Percentiles rank a stretch among this genome's conserved stretches.
Conservation (phyloP, 2,329 filamentous ascomycete genomes). For the Chrysosporium queenslandicum region DNA sequence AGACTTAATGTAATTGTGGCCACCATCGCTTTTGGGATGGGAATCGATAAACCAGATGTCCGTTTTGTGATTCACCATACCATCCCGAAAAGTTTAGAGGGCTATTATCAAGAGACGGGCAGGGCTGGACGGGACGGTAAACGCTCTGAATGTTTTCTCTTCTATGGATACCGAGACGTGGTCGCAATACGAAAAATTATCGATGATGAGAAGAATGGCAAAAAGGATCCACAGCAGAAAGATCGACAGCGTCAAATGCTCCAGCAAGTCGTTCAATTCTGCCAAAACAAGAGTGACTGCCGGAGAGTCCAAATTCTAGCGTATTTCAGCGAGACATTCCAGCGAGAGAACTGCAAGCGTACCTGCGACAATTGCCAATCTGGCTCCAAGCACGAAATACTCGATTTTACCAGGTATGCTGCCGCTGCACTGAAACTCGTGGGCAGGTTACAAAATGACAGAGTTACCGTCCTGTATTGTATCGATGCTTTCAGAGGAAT, state of each 20-base stretch:
- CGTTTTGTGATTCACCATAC: slow-evolving; percentile 92
- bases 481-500: slow-evolving; percentile 74
- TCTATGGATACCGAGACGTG: slow-evolving; percentile 72
- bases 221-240: slow-evolving; percentile 49
- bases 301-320: slow-evolving; percentile 75
- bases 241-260: slow-evolving; percentile 78
- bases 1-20: slow-evolving; percentile 82
- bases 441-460: slow-evolving; percentile 25
- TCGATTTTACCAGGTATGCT: slow-evolving; percentile 70
- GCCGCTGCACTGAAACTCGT: slow-evolving; percentile 61
- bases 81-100: slow-evolving; percentile 88
- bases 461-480: slow-evolving; percentile 65
- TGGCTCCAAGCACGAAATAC: slow-evolving; percentile 56
- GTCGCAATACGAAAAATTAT: slow-evolving; percentile 70
- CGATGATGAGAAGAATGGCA: slow-evolving; percentile 41
- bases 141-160: slow-evolving; percentile 79
- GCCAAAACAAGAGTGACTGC: slow-evolving; percentile 80
- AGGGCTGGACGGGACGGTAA: slow-evolving; percentile 86
- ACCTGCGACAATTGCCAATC: slow-evolving; percentile 86
- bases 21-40: slow-evolving; percentile 98
- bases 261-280: slow-evolving; percentile 72
- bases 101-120: slow-evolving; percentile 97
- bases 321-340: slow-evolving; percentile 89
- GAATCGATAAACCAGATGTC: slow-evolving; percentile 96
- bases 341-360: slow-evolving; percentile 57